Conservation (phyloP, 768 basidiomycete species). For the Tulasnella sp. region DNA sequence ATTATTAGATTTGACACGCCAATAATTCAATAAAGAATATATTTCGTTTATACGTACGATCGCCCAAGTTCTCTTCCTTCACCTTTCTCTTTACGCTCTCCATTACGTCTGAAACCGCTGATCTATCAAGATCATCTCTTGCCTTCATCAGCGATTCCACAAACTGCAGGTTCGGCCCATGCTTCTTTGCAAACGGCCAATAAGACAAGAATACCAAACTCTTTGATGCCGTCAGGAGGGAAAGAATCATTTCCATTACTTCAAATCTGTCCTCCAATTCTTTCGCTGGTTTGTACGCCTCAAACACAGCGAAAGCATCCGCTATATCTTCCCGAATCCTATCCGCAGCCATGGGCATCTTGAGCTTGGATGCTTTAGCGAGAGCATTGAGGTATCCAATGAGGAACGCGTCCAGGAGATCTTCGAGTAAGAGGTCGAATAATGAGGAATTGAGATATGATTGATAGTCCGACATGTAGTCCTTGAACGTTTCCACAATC, state of each 20-base stretch:
- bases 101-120: constrained; percentile 79
- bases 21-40: constrained; percentile 2
- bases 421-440: constrained; percentile 83
- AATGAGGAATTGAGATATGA: constrained; percentile 80
- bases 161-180: constrained; percentile 86
- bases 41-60: constrained; percentile 44
- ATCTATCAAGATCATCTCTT: constrained; percentile 82
- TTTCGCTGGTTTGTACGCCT: constrained; percentile 55
- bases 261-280: constrained; percentile 78
- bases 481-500: constrained; percentile 88
- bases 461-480: constrained; percentile 94
- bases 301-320: constrained; percentile 69
- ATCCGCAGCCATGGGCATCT: constrained; percentile 73
- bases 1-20: background rate
- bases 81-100: constrained; percentile 86
- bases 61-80: constrained; percentile 70
- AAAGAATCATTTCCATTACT: constrained; percentile 69
- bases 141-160: constrained; percentile 84
- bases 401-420: constrained; percentile 81
- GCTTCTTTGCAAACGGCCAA: constrained; percentile 84
- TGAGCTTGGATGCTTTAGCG: constrained; percentile 69
- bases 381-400: constrained; percentile 82
- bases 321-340: constrained; percentile 72
- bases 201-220: constrained; percentile 86
- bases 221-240: constrained; percentile 73